Conservation (phyloP, 768 basidiomycete species). For the Agaricus sinodeliciosus region DNA sequence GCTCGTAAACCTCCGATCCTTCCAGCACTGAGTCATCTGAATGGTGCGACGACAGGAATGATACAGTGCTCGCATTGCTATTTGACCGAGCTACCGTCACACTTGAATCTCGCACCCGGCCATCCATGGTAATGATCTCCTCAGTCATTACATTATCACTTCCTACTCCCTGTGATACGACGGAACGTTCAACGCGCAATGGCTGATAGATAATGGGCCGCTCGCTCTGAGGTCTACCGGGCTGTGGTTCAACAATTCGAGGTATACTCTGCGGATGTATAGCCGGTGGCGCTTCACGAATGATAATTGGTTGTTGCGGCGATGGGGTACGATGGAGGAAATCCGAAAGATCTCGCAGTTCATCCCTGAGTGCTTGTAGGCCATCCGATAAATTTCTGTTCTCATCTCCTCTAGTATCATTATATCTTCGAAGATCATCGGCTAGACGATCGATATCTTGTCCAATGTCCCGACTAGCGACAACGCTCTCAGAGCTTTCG, state of each 20-base stretch:
- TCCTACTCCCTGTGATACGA: conserved; percentile 37
- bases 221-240: background rate
- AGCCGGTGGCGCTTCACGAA: conserved; percentile 2
- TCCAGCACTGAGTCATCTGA: conserved; percentile 61
- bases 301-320: conserved; percentile 18
- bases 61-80: conserved; percentile 37
- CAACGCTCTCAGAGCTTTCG: conserved; percentile 35
- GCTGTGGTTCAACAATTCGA: background rate
- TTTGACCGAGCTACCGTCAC: conserved; percentile 28
- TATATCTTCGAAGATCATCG: conserved; percentile 50
- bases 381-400: conserved; percentile 58
- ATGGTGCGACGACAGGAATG: conserved; percentile 53
- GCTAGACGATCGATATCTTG: conserved; percentile 39
- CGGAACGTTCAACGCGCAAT: conserved; percentile 3
- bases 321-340: conserved; percentile 41
- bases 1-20: conserved; percentile 12
- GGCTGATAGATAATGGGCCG: background rate
- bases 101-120: conserved; percentile 18
- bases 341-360: conserved; percentile 57
- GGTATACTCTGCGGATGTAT: conserved; percentile 2
- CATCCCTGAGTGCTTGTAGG: conserved; percentile 62
- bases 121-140: conserved; percentile 9
- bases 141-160: conserved; percentile 26
- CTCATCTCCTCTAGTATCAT: conserved; percentile 57
- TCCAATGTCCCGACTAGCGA: conserved; percentile 37